Conservation (phyloP, 169 alveolate species). For the Plasmodium inui region DNA sequence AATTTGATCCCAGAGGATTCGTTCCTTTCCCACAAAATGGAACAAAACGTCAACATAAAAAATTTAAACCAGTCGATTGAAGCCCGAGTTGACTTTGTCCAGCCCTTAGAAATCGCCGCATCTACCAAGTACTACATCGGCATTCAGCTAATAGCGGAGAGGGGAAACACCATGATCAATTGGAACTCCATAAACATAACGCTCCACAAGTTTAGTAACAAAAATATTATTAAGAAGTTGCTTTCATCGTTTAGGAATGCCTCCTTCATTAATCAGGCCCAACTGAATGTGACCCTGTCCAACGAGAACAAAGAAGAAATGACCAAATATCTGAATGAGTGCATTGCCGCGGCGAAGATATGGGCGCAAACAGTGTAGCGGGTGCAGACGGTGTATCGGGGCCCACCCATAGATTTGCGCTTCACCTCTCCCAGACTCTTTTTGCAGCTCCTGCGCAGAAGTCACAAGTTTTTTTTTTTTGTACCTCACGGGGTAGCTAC, state of each 20-base stretch:
- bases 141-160: constrained; percentile 80
- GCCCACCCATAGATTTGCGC: neutral
- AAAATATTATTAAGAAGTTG: constrained; percentile 75
- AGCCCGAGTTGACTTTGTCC: constrained; percentile 78
- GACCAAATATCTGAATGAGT: constrained; percentile 79
- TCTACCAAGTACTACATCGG: constrained; percentile 84
- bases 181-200: constrained; percentile 82
- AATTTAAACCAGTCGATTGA: constrained; percentile 78
- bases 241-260: constrained; percentile 81
- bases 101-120: constrained; percentile 82
- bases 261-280: constrained; percentile 78
- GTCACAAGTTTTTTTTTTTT: neutral
- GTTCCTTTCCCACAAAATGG: constrained; percentile 55
- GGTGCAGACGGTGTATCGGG: constrained; percentile 78
- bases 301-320: constrained; percentile 78
- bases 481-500: neutral
- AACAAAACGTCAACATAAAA: constrained; percentile 73
- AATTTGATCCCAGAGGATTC: constrained; percentile 74
- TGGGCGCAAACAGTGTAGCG: constrained; percentile 82
- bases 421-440: neutral
- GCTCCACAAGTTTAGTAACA: constrained; percentile 79
- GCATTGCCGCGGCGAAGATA: constrained; percentile 80
- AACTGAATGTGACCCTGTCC: constrained; percentile 30
- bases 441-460: neutral
- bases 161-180: constrained; percentile 80